Evolutionary conservation across 208 protist species (phyloP).

Genomic region (Endotrypanum monterogeii): DNA sequence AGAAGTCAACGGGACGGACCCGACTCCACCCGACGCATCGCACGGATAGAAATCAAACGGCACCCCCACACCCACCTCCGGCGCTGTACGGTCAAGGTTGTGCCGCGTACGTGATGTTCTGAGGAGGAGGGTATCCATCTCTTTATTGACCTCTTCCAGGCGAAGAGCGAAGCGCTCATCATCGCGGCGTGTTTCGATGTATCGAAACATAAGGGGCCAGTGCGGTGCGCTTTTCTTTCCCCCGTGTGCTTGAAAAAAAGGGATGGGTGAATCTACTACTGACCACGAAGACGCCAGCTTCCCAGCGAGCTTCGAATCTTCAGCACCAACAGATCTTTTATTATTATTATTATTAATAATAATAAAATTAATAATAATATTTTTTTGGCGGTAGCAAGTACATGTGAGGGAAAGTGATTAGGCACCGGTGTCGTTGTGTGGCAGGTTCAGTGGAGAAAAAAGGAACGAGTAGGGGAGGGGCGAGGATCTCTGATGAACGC

Average conservation of each 20-base stretch:
- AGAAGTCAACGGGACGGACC: background rate
- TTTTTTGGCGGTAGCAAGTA: background rate
- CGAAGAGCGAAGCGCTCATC: constrained; percentile 48
- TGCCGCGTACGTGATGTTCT: constrained; percentile 48
- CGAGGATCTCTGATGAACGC: background rate
- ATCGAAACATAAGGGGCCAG: constrained; percentile 8
- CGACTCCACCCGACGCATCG: background rate
- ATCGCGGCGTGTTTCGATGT: constrained; percentile 13
- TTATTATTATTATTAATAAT: no score
- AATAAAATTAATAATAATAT: no score
- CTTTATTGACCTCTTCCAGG: constrained; percentile 70
- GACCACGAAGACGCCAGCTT: background rate
- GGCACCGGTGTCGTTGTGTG: background rate
- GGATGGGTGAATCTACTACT: no score
- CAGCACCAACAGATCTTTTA: background rate
- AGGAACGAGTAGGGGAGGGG: background rate
- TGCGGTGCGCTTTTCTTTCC: background rate
- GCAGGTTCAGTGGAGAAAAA: background rate
- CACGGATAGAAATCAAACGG: constrained; percentile 13
- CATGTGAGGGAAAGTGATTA: background rate
- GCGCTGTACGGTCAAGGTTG: constrained; percentile 28
- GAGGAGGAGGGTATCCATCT: constrained; percentile 72
- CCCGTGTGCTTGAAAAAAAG: background rate
- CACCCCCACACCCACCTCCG: constrained; percentile 19
- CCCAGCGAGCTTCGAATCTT: background rate